These are phyloP conservation scores for Straminergon stramineum DNA, from an alignment of 225 moss, liverwort and hornwort genomes.

Conservation along the genomic window DNA sequence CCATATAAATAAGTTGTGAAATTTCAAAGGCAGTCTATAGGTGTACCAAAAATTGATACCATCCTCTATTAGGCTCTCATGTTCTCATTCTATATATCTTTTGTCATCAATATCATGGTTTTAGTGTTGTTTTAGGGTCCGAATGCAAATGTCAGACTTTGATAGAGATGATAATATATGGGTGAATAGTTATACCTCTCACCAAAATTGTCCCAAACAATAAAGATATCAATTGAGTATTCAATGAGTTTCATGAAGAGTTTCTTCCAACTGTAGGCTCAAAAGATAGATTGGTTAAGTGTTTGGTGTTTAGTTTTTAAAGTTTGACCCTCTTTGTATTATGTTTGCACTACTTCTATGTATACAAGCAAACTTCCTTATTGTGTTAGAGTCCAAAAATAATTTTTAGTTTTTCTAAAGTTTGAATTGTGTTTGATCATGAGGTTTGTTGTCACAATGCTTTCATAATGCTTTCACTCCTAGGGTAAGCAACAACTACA, in stretches of 20 bases:
- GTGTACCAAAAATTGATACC: neutral
- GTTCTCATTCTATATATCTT: neutral
- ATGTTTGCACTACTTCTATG: accelerated
- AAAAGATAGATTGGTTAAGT: accelerated
- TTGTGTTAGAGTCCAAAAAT: accelerated
- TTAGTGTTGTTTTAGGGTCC: accelerated
- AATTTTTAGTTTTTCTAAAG: neutral
- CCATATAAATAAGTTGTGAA: neutral
- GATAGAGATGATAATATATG: too few relatives aligned
- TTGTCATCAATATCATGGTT: neutral
- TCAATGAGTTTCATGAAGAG: too few relatives aligned
- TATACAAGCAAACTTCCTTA: accelerated
- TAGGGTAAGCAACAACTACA: accelerated
- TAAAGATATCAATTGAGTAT: neutral
- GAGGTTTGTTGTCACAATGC: accelerated
- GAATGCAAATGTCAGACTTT: accelerated
- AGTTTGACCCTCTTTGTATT: accelerated
- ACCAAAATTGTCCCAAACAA: neutral
- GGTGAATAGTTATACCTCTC: accelerated
- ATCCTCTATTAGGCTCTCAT: neutral
- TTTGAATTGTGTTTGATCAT: neutral
- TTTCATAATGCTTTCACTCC: neutral
- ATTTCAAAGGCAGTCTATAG: neutral
- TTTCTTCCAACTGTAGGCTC: accelerated
- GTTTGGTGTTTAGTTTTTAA: accelerated